Evolutionary conservation across 164 flowering plant species (phyloP), one percentile per base, ranked within the genome.

Genomic region (Vitis amurensis): DNA sequence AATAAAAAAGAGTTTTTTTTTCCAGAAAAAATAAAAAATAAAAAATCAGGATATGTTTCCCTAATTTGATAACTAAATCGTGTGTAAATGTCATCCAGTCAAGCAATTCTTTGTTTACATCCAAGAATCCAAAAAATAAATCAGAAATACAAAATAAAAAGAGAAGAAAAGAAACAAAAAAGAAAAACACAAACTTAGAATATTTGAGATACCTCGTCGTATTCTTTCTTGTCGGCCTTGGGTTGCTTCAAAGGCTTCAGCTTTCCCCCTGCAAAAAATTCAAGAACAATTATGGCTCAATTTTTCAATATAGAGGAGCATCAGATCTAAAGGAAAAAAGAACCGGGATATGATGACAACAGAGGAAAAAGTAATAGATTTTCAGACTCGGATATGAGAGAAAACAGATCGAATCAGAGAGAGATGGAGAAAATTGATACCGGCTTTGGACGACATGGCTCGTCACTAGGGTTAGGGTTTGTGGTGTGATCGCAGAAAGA

Each of bases 191-290:
- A 37, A 37, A 6, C 44, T 23, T 23, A 37, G 8, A 6, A 6
- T 37, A 37, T 3, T 37, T 37, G 44, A 37, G 14, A 53, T 79
- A 93, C 98, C 90, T 93, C 98, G 68, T 93, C 98, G 69, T 88
- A 90, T 5, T 93, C 98, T 57, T 90, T 91, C 85, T 87, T 84
- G 0, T 85, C 89, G 50, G 78, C 71, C 66, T 93, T 90, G 63
- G 98, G 93, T 71, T 78, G 82, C 92, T 93, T 93, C 89, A 93
- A 77, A 68, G 98, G 98, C 87, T 93, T 91, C 4, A 88, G 73
- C 61, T 82, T 82, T 69, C 86, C 86, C 68, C 86, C 95, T 93
- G 63, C 58, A 73, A 69, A 73, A 69, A 61, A 29, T 23, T 50
- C 13, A 61, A 66, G 66, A 71, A 52, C 50, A 70, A 27, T 37